phyloP scores from a whole-genome alignment of 2,329 filamentous ascomycete genomes.

The Exophiala calicioides region DNA sequence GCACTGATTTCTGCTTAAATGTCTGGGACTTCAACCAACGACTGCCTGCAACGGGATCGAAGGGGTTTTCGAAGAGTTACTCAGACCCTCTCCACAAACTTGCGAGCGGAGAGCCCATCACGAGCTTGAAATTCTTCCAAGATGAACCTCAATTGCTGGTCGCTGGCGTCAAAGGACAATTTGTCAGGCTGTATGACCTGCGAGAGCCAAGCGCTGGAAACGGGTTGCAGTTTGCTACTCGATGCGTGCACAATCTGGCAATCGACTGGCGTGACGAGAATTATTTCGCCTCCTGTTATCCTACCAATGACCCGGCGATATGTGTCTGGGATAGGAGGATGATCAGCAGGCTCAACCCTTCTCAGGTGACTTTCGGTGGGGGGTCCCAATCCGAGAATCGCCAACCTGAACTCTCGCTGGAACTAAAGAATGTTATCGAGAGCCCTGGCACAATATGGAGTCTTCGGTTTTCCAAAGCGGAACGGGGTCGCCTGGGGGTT shows the following conservation, averaged over 20 bases:
- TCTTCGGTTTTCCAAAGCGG: conserved; percentile 61
- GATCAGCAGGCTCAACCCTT: conserved; percentile 41
- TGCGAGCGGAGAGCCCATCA: conserved; percentile 63
- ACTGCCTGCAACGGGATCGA: conserved; percentile 39
- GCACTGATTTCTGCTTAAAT: conserved; percentile 66
- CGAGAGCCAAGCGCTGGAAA: conserved; percentile 45
- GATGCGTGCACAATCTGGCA: conserved; percentile 64
- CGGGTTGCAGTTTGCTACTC: conserved; percentile 54
- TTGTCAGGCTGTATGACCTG: conserved; percentile 63
- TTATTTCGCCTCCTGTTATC: conserved; percentile 61
- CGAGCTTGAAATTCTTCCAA: conserved; percentile 65
- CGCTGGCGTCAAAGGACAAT: conserved; percentile 62
- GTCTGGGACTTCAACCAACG: conserved; percentile 62
- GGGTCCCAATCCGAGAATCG: conserved; percentile 36
- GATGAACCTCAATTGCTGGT: conserved; percentile 62
- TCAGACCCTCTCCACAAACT: conserved; percentile 58
- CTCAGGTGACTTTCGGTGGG: conserved; percentile 36
- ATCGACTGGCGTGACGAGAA: conserved; percentile 66
- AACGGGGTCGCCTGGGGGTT: conserved; percentile 59
- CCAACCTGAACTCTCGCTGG: conserved; percentile 53
- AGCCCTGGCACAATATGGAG: conserved; percentile 60
- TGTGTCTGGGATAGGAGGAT: conserved; percentile 64
- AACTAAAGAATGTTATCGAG: conserved; percentile 57
- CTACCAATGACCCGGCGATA: conserved; percentile 58
- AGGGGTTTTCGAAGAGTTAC: conserved; percentile 25